Evolutionary conservation across 495 filamentous ascomycete genomes (phyloP), one percentile per base, ranked within the genome.

Genomic region (Elaphomyces granulatus): DNA sequence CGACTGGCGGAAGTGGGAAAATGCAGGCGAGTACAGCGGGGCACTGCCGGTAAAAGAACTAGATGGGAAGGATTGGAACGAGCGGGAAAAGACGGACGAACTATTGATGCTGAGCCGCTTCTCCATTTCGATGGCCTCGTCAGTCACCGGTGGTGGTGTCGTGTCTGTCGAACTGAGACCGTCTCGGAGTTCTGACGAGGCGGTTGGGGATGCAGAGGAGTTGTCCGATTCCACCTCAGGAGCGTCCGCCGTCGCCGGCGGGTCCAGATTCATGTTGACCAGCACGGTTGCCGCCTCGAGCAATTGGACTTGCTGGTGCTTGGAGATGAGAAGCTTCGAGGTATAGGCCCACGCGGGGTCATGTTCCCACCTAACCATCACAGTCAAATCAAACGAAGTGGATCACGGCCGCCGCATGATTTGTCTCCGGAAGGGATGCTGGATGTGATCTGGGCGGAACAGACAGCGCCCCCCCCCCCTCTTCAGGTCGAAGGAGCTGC

Each of bases 281-380:
- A 98, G 67, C 17, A 98, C 92, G 15, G 85, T 90, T 31, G 90
- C 90, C 10, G 90, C 90, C 64, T 98, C 92, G 38, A 98, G 72
- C 32, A 98, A 75, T 57, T 98, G 90, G 42, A 98, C 90, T 65
- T 98, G 90, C 67, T 98, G 90, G 56, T 98, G 90, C 74, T 98
- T 98, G 44, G 90, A 96, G 48, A 98, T 98, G 47, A 96, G 74
- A 48, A 96, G 74, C 63, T 98, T 98, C 52, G 90, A 95, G 32
- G 90, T 98, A 62, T 80, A 81, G 28, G 86, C 80, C 90, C 90
- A 98, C 70, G 94, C 85, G 52, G 92, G 92, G 61, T 90, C 87
- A 61, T 98, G 90, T 68, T 98, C 90, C 90, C 90, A 98, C 72
- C 90, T 98, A 74, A 54, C 41, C 23, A 28, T 28, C 6, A 28